These are phyloP conservation scores for Tribonema minus DNA, from an alignment of 108 stramenopile genomes.

Conservation along the genomic window DNA sequence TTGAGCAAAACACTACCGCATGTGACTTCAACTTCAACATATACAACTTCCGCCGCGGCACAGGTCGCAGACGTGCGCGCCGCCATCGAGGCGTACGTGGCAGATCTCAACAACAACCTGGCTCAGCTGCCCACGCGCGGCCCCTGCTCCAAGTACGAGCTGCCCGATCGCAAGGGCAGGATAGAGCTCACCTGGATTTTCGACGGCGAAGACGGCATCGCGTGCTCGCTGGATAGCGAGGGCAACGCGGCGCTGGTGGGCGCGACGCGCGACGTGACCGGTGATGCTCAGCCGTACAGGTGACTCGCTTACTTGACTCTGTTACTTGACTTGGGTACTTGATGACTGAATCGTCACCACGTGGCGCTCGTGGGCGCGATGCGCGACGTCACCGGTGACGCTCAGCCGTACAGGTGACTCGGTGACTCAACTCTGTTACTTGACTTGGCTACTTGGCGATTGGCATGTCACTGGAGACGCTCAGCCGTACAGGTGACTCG, in stretches of 20 bases:
- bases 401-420: not conserved
- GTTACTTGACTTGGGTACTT: too few relatives aligned
- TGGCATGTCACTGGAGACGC: conserved; percentile 40
- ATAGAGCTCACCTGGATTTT: conserved; percentile 56
- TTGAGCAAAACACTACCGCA: too few relatives aligned
- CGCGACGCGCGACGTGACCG: conserved; percentile 51
- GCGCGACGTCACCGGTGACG: conserved; percentile 38
- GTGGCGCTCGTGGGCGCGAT: conserved; percentile 52
- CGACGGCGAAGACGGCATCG: conserved; percentile 62
- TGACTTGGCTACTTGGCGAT: too few relatives aligned
- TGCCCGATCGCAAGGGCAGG: conserved; percentile 51
- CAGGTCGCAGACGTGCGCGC: conserved; percentile 2
- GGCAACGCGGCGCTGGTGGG: conserved; percentile 52
- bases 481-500: conserved; percentile 2
- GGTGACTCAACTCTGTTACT: too few relatives aligned
- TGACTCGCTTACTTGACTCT: not conserved
- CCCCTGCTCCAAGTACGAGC: conserved; percentile 60
- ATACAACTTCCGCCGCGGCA: too few relatives aligned
- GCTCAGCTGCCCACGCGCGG: conserved; percentile 54
- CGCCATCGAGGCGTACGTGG: conserved; percentile 53
- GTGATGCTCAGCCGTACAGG: not conserved
- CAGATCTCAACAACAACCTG: conserved; percentile 56
- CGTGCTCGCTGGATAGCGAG: conserved; percentile 54
- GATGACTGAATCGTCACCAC: too few relatives aligned
- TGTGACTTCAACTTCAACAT: too few relatives aligned